Percentiles rank a stretch among this genome's conserved stretches.
phyloP scores from a whole-genome alignment of 352 stramenopile genomes.

The Globisporangium sylvaticum region DNA sequence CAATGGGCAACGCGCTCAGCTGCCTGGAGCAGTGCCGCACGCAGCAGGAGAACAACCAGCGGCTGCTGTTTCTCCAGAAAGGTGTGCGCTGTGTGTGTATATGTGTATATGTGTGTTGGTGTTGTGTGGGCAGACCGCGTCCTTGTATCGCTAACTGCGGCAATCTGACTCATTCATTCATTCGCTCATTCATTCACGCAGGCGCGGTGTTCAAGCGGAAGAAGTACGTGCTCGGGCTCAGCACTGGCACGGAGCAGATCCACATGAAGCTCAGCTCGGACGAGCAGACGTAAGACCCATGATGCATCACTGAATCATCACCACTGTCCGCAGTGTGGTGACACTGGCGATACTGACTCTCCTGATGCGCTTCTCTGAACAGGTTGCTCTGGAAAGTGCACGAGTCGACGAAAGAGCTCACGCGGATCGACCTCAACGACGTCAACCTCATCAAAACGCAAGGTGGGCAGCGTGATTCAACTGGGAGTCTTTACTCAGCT shows the following conservation, averaged over 20 bases:
- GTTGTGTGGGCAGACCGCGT: background rate
- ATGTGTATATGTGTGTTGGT: background rate
- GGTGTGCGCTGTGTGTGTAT: slow-evolving; percentile 19
- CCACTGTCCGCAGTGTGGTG: too few relatives aligned
- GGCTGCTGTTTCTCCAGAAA: slow-evolving; percentile 71
- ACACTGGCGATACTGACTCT: background rate
- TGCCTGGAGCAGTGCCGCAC: slow-evolving; percentile 74
- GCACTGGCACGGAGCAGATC: slow-evolving; percentile 57
- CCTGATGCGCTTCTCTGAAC: background rate
- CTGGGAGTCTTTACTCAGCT: too few relatives aligned
- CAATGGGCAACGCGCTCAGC: slow-evolving; percentile 79
- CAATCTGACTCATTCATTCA: background rate
- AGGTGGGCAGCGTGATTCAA: slow-evolving; percentile 19
- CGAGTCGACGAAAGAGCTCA: slow-evolving; percentile 45
- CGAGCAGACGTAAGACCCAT: slow-evolving; percentile 43
- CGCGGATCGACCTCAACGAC: slow-evolving; percentile 43
- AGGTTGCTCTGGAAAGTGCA: slow-evolving; percentile 72
- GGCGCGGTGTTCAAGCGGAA: slow-evolving; percentile 71
- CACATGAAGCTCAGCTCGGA: slow-evolving; percentile 58
- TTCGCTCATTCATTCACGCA: slow-evolving; percentile 9
- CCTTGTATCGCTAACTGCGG: too few relatives aligned
- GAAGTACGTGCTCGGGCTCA: slow-evolving; percentile 69
- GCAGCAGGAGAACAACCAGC: slow-evolving; percentile 58
- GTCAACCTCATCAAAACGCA: slow-evolving; percentile 53
- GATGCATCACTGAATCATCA: too few relatives aligned